These are phyloP conservation scores for Stemphylium vesicarium DNA, from an alignment of 2,329 filamentous ascomycete species.

Conservation along the genomic window DNA sequence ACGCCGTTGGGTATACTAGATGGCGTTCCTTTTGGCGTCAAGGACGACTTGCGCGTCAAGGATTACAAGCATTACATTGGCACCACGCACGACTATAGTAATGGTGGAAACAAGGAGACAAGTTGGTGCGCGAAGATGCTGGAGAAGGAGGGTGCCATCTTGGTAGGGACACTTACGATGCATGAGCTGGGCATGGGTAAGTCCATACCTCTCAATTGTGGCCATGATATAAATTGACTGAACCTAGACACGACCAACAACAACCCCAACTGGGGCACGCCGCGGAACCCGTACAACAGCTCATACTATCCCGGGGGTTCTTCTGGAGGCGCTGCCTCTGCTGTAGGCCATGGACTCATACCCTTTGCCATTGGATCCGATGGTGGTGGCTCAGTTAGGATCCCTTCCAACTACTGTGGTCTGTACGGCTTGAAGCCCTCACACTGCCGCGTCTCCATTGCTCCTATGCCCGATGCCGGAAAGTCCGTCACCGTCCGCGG, in stretches of 20 bases:
- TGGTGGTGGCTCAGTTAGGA: constrained; percentile 75
- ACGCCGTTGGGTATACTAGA: constrained; percentile 73
- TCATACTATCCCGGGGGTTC: constrained; percentile 82
- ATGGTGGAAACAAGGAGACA: constrained; percentile 59
- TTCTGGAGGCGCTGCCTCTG: constrained; percentile 77
- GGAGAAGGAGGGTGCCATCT: constrained; percentile 75
- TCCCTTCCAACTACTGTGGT: constrained; percentile 78
- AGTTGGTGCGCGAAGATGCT: constrained; percentile 75
- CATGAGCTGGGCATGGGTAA: constrained; percentile 76
- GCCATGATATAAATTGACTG: background rate
- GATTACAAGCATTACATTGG: constrained; percentile 74
- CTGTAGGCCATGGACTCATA: constrained; percentile 71
- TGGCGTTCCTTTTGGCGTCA: constrained; percentile 81
- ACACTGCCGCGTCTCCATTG: constrained; percentile 70
- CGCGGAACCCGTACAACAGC: constrained; percentile 77
- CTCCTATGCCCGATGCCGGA: constrained; percentile 65
- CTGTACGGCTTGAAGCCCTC: constrained; percentile 82
- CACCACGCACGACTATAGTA: constrained; percentile 64
- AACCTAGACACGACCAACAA: constrained; percentile 76
- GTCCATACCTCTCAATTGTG: constrained; percentile 15
- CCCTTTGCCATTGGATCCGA: constrained; percentile 76
- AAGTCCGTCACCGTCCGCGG: constrained; percentile 72
- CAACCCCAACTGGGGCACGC: constrained; percentile 76
- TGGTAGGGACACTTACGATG: constrained; percentile 80
- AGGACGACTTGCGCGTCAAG: constrained; percentile 77